Percentiles rank a stretch among this genome's conserved stretches.
phyloP scores from a whole-genome alignment of 495 filamentous ascomycete genomes.

The Hyaloscypha hepaticicola region DNA sequence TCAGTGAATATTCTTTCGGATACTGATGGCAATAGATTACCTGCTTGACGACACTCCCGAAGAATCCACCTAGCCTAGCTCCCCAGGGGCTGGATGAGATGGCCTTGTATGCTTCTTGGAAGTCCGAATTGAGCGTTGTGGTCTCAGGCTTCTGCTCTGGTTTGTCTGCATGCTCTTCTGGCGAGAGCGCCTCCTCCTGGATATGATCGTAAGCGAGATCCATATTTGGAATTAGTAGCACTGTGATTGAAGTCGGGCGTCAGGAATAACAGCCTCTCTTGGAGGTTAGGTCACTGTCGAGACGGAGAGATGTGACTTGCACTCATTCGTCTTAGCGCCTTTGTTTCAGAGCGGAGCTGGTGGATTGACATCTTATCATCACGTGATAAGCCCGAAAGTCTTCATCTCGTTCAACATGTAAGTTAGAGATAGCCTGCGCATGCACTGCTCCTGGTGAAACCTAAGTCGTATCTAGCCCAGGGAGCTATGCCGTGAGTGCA shows the following conservation, averaged over 20 bases:
- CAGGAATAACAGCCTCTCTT: too few species aligned
- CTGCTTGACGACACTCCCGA: constrained; percentile 87
- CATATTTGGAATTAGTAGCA: constrained; percentile 50
- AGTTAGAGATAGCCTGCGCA: too few species aligned
- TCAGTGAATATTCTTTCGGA: background rate
- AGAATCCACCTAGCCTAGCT: constrained; percentile 79
- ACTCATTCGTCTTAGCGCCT: background rate
- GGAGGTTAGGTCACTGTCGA: too few species aligned
- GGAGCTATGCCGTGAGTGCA: background rate
- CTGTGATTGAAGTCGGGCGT: background rate
- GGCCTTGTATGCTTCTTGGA: constrained; percentile 93
- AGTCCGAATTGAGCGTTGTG: constrained; percentile 74
- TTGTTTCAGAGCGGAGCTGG: too few species aligned
- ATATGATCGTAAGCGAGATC: constrained; percentile 98
- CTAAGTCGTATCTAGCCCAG: background rate
- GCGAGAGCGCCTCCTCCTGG: constrained; percentile 73
- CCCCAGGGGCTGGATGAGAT: constrained; percentile 92
- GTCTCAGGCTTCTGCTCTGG: constrained; percentile 42
- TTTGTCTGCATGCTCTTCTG: constrained; percentile 52
- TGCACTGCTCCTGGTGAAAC: too few species aligned
- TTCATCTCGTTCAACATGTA: too few species aligned
- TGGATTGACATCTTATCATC: background rate
- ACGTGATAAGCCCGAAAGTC: background rate
- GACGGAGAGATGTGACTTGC: background rate
- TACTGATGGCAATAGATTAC: constrained; percentile 38